phyloP scores from a whole-genome alignment of 345 rosid genomes.

The Populus deltoides region DNA sequence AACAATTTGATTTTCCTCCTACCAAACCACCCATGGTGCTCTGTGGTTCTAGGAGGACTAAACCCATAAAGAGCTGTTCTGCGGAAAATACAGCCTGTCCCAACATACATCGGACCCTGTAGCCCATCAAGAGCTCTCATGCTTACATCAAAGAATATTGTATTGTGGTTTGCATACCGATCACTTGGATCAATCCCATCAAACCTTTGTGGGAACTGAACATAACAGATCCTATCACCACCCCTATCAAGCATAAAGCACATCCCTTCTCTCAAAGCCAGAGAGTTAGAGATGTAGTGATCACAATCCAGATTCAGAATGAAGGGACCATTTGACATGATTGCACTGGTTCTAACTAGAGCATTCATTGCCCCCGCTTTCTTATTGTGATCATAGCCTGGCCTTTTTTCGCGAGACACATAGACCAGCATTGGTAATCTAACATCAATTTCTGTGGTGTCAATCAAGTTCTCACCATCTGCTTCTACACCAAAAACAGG shows the following conservation, averaged over 20 bases:
- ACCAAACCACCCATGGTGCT: conserved; percentile 73
- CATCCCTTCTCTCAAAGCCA: conserved; percentile 37
- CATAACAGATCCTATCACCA: conserved; percentile 31
- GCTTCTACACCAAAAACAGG: conserved; percentile 40
- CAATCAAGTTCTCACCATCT: conserved; percentile 28
- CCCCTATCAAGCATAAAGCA: conserved; percentile 39
- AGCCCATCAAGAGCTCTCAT: conserved; percentile 36
- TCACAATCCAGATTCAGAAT: conserved; percentile 32
- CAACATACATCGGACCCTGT: conserved; percentile 37
- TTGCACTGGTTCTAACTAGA: conserved; percentile 32
- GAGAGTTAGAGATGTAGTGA: conserved; percentile 32
- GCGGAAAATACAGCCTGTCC: conserved; percentile 34
- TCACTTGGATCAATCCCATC: conserved; percentile 39
- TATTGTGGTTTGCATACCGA: conserved; percentile 34
- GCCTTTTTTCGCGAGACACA: conserved; percentile 32
- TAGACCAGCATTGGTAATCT: conserved; percentile 34
- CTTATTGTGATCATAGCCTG: conserved; percentile 36
- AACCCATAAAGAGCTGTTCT: conserved; percentile 40
- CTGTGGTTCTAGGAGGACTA: conserved; percentile 71
- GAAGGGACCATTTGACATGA: conserved; percentile 38
- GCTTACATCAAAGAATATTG: conserved; percentile 35
- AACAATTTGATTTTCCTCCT: conserved; percentile 55
- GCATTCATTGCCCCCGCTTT: conserved; percentile 40
- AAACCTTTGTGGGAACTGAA: conserved; percentile 37
- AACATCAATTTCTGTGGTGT: conserved; percentile 25